Base-by-base conservation (phyloP, 768 basidiomycete genomes). In the Kwoniella botswanensis region DNA sequence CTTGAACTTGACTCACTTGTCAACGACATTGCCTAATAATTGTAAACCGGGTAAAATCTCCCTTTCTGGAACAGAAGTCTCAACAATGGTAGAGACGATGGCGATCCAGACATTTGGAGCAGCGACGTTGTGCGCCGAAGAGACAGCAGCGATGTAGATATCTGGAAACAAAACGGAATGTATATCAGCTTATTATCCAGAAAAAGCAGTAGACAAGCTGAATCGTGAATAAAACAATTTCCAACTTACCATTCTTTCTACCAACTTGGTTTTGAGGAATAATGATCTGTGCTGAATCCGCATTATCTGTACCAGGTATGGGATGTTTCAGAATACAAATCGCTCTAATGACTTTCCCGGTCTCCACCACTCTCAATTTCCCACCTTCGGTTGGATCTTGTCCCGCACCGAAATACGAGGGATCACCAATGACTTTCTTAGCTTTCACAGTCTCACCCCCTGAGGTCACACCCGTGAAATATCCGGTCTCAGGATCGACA, bases 251-350 rank as follows among this genome's bases (percentile, higher is more conserved):
- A 80, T 99, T 92, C 85, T 91, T 89, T 76, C 97, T 87, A 75
- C 88, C 87, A 74, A 99, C 94, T 85, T 99, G 97, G 85, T 98
- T 98, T 85, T 98, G 97, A 52, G 97, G 97, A 72, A 99, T 96
- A 84, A 99, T 94, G 79, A 99, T 94, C 85, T 99, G 97, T 50
- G 90, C 90, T 77, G 92, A 94, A 86, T 99, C 97, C 57, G 91
- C 87, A 80, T 98, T 92, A 22, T 98, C 96, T 53, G 97, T 98
- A 61, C 93, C 94, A 59, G 97, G 97, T 73, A 99, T 96, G 57
- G 95, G 94, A 85, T 98, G 97, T 86, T 96, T 96, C 84, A 99
- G 87, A 85, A 99, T 87, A 86, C 97, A 98, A 81, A 99, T 99
- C 4, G 96, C 97, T 63, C 97, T 88, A 77, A 99, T 88, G 75